Evolutionary conservation across 1,139 yeast species (phyloP), one percentile per base, ranked within the genome.

Genomic region (Ogataea hybrid): DNA sequence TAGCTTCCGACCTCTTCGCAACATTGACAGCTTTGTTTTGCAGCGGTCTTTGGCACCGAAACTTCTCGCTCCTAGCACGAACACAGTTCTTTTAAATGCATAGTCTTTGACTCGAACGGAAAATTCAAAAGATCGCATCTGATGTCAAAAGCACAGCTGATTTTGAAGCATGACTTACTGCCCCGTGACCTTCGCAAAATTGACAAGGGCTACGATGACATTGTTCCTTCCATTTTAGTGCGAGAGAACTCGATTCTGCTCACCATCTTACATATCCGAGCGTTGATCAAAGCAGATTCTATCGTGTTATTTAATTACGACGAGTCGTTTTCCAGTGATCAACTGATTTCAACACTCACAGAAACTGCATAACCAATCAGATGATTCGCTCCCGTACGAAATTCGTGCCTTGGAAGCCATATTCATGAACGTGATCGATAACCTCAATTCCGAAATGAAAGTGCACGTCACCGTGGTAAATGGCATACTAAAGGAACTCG

Each of bases 391-490:
- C 35, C 70, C 68, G 2, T 94, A 86, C 63, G 99, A 94, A 59
- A 84, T 90, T 62, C 71, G 94, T 35, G 98, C 96, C 0, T 64
- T 94, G 35, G 98, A 94, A 59, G 80, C 94, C 1, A 87, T 94
- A 11, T 74, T 94, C 49, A 81, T 90, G 35, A 84, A 87, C 48
- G 95, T 90, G 1, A 78, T 89, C 64, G 79, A 92, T 9, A 84
- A 86, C 44, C 65, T 94, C 32, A 94, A 88, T 46, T 81, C 94
- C 1, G 98, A 94, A 54, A 75, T 92, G 69, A 84, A 81, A 53
- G 79, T 78, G 20, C 94, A 87, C 54, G 70, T 81, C 18, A 73
- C 78, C 12, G 76, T 79, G 11, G 87, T 95, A 56, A 86, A 86
- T n/a, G 76, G 79, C 4, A 83, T 90, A 23, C 69, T 94, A 39